Base-by-base conservation (phyloP, 2,329 filamentous ascomycete species). In the Lasiodiplodia gonubiensis region DNA sequence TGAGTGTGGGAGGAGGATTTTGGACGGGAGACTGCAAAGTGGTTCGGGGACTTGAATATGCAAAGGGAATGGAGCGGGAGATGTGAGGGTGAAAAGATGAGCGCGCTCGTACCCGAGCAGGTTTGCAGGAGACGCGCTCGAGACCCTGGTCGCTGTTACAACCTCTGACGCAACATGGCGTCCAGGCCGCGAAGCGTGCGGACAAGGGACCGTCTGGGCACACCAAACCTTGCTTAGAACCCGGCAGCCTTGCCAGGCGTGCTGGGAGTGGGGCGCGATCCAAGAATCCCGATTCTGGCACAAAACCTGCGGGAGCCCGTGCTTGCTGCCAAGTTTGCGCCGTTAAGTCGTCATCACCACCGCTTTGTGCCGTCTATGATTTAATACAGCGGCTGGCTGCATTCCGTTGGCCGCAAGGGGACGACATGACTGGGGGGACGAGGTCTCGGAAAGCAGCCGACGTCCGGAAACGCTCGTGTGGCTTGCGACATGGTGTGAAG, bases 91-190 rank as follows among this genome's bases (percentile, higher is more conserved):
- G 51, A 67, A 67, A 67, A 67, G 66, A 54, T 25, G 59, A 61
- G 27, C 35, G 27, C 49, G 54, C 39, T 25, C 46, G 65, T 57
- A 54, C 59, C 18, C 21, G 18, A 67, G 59, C 66, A 67, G 59
- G 66, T 63, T 67, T 67, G 48, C 49, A 48, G n/a, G n/a, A 54
- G 57, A 55, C 48, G 57, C 30, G 25, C 51, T 46, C 16, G 21
- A 53, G 65, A 67, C 65, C 65, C 65, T 51, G 33, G 65, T 60
- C 54, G 65, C 37, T 16, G 21, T 48, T 25, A 23, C 49, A 23
- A 55, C 65, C 55, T 67, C 65, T 67, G 65, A 67, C 65, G 65
- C 65, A 67, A 67, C 46, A 60, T 60, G 55, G 65, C 65, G 57
- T 33, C 25, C 33, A 16, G 57, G 39, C 39, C 10, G 21, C 39